phyloP scores from a whole-genome alignment of 2,329 filamentous ascomycete genomes.

The Hyphodiscus sp. region DNA sequence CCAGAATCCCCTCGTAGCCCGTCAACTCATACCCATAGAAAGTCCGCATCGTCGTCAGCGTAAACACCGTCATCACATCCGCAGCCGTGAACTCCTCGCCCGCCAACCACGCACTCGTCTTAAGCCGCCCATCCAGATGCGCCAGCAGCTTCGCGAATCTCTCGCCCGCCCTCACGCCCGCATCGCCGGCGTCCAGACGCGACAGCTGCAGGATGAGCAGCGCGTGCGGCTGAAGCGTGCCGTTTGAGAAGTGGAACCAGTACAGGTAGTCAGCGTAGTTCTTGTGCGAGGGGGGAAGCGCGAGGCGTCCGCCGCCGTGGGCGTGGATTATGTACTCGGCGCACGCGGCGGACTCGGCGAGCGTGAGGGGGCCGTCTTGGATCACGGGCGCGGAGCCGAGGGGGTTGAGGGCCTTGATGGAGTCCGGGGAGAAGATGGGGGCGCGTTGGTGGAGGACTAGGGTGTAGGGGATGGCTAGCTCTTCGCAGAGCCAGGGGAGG shows the following conservation, averaged over 20 bases:
- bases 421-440: slow-evolving; percentile 32
- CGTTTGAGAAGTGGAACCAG: slow-evolving; percentile 55
- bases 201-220: background rate
- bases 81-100: slow-evolving; percentile 57
- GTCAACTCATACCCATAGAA: slow-evolving; percentile 40
- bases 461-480: slow-evolving; percentile 49
- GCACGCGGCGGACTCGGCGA: slow-evolving; percentile 42
- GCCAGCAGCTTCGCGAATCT: background rate
- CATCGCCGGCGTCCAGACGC: slow-evolving; percentile 13
- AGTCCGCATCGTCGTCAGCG: slow-evolving; percentile 54
- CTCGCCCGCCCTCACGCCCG: slow-evolving; percentile 2
- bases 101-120: slow-evolving; percentile 45
- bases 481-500: slow-evolving; percentile 58
- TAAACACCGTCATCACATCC: slow-evolving; percentile 57
- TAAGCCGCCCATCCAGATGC: slow-evolving; percentile 30
- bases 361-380: slow-evolving; percentile 44
- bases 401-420: slow-evolving; percentile 39
- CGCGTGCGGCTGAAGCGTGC: slow-evolving; percentile 34
- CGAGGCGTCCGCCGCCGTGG: background rate
- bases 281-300: background rate
- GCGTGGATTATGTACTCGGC: background rate
- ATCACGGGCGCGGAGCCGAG: slow-evolving; percentile 55
- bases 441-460: slow-evolving; percentile 40
- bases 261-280: slow-evolving; percentile 54
- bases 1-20: slow-evolving; percentile 25